These are phyloP conservation scores for Aspergillus eucalypticola DNA, from an alignment of 2,329 filamentous ascomycete genomes.

Conservation along the genomic window DNA sequence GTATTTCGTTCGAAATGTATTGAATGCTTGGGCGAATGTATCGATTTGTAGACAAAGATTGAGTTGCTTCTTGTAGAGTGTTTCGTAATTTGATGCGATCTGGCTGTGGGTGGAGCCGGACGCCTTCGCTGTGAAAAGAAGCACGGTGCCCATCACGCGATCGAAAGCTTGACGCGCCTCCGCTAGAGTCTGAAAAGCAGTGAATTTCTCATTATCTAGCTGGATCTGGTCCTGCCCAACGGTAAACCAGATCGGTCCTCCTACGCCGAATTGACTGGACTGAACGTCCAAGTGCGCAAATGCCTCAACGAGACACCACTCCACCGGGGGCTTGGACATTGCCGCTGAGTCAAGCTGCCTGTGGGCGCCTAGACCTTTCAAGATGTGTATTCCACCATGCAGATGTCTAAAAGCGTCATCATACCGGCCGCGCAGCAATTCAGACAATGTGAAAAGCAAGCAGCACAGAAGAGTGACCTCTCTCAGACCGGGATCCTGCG, in stretches of 20 bases:
- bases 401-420: slow-evolving; percentile 13
- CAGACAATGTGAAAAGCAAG: slow-evolving; percentile 10
- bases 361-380: neutral
- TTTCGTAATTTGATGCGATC: neutral
- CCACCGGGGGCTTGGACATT: neutral
- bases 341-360: neutral
- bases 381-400: slow-evolving; percentile 1
- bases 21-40: neutral
- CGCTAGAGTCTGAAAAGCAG: neutral
- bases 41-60: neutral
- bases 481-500: slow-evolving; percentile 10
- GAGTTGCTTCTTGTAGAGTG: neutral
- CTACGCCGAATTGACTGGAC: slow-evolving; percentile 2
- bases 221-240: neutral
- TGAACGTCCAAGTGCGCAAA: slow-evolving; percentile 11
- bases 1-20: neutral
- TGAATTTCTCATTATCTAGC: neutral
- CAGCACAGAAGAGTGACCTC: slow-evolving; percentile 13
- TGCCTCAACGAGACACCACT: slow-evolving; percentile 1
- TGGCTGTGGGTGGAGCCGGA: neutral
- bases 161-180: slow-evolving; percentile 6
- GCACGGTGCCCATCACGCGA: neutral
- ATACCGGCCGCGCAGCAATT: slow-evolving; percentile 10
- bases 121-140: neutral
- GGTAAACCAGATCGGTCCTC: neutral